Evolutionary conservation across 495 filamentous ascomycete species (phyloP), one percentile per base, ranked within the genome.

Genomic region (Xylaria acuta): DNA sequence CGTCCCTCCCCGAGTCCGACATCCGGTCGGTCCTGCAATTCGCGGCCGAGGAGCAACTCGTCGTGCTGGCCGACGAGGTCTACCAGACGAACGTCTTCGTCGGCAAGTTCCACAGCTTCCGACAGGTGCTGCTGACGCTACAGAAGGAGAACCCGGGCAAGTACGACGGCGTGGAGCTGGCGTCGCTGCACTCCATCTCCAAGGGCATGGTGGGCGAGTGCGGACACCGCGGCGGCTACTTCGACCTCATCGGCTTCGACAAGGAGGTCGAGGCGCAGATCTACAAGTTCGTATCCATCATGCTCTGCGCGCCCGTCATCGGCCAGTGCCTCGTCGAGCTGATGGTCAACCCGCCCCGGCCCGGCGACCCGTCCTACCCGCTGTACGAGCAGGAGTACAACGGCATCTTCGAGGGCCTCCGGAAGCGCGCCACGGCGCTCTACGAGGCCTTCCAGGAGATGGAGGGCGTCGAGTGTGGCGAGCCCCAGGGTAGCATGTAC

Each of bases 181-280:
- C 90, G 30, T 97, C 92, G 12, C 86, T 96, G 51, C 93, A 96
- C 85, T 93, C 91, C 75, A 85, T 92, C 70, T 96, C 93, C 72
- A 98, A 98, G 89, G 95, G 95, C 76, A 97, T 98, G 95, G 93
- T 98, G 14, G 95, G 95, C 76, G 95, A 98, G 84, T 98, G 95
- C 78, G 97, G 96, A 49, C 96, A 99, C 83, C 93, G 96, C 51
- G 97, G 94, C 73, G 96, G 96, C 62, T 99, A 96, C 85, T 98
- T 98, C 79, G 96, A 99, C 84, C 88, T 99, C 68, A 87, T 92
- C 67, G 92, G 92, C 70, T 98, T 99, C 82, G 91, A 96, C 80
- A 87, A 90, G 16, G 86, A 90, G 75, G 97, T 99, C 69, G 89
- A 91, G 71, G 94, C 91, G 65, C 92, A 98, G 86, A 94, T 99